Percentiles rank a stretch among this genome's conserved stretches.
Evolutionary conservation across 192 early-diverging fungal genomes (phyloP).

Genomic region (Spizellomyces sp.): DNA sequence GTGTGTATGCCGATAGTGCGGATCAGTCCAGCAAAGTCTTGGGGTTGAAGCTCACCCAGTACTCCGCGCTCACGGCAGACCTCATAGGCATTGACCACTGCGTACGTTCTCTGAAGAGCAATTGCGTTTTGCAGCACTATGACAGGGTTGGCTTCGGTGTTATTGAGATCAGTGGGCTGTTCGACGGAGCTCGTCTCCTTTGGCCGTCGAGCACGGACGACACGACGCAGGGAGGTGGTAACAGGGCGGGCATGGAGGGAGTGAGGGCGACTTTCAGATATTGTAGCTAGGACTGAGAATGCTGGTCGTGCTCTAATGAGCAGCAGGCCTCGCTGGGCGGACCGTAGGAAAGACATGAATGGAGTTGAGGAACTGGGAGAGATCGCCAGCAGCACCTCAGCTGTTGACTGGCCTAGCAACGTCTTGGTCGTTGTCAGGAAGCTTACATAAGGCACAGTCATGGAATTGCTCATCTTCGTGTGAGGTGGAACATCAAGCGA

Average conservation of each 20-base stretch:
- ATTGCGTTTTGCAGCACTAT: slow-evolving; percentile 21
- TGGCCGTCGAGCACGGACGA: not conserved
- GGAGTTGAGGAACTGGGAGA: too few relatives aligned
- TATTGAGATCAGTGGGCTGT: slow-evolving; percentile 12
- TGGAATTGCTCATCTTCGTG: too few relatives aligned
- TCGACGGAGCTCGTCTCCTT: not conserved
- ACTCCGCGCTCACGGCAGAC: not conserved
- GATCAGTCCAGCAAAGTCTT: not conserved
- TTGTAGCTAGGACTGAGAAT: too few relatives aligned
- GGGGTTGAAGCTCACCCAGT: not conserved
- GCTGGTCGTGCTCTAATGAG: too few relatives aligned
- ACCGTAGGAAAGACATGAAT: too few relatives aligned
- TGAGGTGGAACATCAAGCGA: too few relatives aligned
- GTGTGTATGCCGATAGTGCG: not conserved
- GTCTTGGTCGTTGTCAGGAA: too few relatives aligned
- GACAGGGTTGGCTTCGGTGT: slow-evolving; percentile 16
- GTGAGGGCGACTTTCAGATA: not conserved
- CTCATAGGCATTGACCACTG: not conserved
- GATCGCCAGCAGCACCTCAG: too few relatives aligned
- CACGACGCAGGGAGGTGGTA: not conserved
- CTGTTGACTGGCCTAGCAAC: too few relatives aligned
- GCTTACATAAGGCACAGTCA: too few relatives aligned
- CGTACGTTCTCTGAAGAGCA: not conserved
- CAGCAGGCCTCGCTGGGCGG: too few relatives aligned
- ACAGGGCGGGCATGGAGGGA: not conserved